Conservation (phyloP, 352 stramenopile species). For the Globisporangium perplexum region DNA sequence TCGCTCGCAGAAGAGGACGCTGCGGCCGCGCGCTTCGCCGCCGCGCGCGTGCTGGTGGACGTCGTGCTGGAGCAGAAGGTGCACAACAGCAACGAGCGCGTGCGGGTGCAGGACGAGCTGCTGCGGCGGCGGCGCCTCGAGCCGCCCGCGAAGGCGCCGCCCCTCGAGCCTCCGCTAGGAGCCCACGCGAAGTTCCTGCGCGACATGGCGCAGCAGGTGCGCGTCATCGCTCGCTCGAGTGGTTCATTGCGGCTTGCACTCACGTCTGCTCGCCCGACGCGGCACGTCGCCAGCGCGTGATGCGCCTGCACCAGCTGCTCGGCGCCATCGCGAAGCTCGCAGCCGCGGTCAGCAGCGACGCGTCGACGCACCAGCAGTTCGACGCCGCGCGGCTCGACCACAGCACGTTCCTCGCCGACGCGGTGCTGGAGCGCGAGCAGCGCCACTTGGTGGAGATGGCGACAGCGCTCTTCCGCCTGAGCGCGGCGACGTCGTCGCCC, state of each 20-base stretch:
- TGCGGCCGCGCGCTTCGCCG: constrained; percentile 37
- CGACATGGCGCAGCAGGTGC: constrained; percentile 63
- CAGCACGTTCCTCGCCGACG: constrained; percentile 40
- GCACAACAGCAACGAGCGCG: constrained; percentile 31
- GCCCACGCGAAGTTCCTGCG: constrained; percentile 35
- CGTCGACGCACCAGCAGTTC: constrained; percentile 2
- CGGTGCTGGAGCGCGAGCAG: constrained; percentile 31
- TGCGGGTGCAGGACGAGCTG: constrained; percentile 26
- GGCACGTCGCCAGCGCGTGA: constrained; percentile 34
- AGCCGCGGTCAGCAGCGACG: constrained; percentile 9
- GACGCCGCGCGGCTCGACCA: constrained; percentile 44
- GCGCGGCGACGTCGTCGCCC: background rate
- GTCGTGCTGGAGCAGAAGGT: constrained; percentile 59
- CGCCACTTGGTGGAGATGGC: constrained; percentile 28
- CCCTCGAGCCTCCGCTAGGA: constrained; percentile 7
- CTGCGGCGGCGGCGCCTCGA: constrained; percentile 9
- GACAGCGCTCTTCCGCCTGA: constrained; percentile 12
- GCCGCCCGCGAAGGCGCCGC: background rate
- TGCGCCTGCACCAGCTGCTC: constrained; percentile 55
- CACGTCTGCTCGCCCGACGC: background rate
- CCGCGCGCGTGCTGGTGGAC: constrained; percentile 51
- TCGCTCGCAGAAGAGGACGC: constrained; percentile 34
- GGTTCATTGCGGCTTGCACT: background rate
- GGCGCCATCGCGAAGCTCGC: constrained; percentile 53
- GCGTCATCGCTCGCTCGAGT: background rate